These are phyloP conservation scores for Rhododendron kiyosumense DNA, from an alignment of 148 eudicot genomes.

Conservation along the genomic window DNA sequence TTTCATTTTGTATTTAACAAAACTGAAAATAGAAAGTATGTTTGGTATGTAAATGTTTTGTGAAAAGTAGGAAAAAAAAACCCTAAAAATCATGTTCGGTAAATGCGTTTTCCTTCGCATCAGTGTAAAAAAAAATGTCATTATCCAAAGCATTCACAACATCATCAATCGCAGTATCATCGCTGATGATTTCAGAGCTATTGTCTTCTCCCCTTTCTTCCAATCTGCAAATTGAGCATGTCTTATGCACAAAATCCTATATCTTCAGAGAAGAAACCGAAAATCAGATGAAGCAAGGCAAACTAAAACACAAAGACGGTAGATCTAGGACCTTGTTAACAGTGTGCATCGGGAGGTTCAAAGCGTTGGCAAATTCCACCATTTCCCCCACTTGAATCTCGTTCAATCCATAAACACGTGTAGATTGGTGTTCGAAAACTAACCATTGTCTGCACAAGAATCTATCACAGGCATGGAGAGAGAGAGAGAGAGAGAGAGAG, in stretches of 20 bases:
- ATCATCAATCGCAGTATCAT: not conserved
- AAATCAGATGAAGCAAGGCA: not conserved
- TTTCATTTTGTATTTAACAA: not conserved
- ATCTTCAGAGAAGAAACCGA: not conserved
- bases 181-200: not conserved
- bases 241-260: not conserved
- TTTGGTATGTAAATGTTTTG: not conserved
- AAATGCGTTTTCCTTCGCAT: not conserved
- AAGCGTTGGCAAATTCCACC: no score
- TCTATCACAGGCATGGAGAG: not conserved
- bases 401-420: not conserved
- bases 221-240: no score
- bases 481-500: not conserved
- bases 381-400: no score
- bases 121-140: not conserved
- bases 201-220: not conserved
- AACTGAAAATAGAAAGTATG: not conserved
- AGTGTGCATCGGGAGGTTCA: no score
- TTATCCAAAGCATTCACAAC: not conserved
- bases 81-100: not conserved
- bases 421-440: no score
- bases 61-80: not conserved
- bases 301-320: no score
- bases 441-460: not conserved
- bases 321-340: no score